Base-by-base conservation (phyloP, 1,284 basidiomycete genomes). In the Ganoderma boninense region DNA sequence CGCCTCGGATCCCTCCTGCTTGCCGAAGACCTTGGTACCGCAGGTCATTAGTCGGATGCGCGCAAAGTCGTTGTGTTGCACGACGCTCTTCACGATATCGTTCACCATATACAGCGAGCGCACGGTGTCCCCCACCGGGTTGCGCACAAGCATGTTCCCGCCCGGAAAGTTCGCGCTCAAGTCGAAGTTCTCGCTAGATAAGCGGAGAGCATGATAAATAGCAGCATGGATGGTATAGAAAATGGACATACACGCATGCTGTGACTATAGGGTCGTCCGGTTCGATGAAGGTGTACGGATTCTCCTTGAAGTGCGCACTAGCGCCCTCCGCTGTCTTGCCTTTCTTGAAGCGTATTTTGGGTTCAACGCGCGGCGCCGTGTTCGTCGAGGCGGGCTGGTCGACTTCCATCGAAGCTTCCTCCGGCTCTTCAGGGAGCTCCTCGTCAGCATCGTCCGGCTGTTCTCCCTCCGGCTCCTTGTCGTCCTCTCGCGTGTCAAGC, bases 21-120 rank as follows among this genome's bases (percentile, higher is more conserved):
- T 91, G 14, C 87, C 86, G 78, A 93, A 88, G 16, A 92, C 89
- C 81, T 98, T 98, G 68, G 97, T 96, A 42, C 98, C 98, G 56
- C 95, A 94, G 43, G 94, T 92, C 77, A 97, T 92, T 69, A 99
- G 89, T 2, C 98, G 92, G 68, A 99, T 87, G 35, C 92, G 90
- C 52, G 90, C 89, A 79, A 93, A 97, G 80, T 97, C 92, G 79
- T 99, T 99, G 79, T 92, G 86, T 62, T 87, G 79, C 70, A 99
- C 87, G 72, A 99, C 87, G 20, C 87, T 84, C 81, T 93, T 95
- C 76, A 97, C 93, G 72, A 94, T 84, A 76, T 92, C 89, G 76
- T 97, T 98, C 66, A 94, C 93, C 73, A 99, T 86, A 85, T 99
- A 99, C 64, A 99, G 86, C 8, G 95, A 94, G 56, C 97, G 92